phyloP scores from a whole-genome alignment of 176 grass and related monocot species.

The Themeda triandra region DNA sequence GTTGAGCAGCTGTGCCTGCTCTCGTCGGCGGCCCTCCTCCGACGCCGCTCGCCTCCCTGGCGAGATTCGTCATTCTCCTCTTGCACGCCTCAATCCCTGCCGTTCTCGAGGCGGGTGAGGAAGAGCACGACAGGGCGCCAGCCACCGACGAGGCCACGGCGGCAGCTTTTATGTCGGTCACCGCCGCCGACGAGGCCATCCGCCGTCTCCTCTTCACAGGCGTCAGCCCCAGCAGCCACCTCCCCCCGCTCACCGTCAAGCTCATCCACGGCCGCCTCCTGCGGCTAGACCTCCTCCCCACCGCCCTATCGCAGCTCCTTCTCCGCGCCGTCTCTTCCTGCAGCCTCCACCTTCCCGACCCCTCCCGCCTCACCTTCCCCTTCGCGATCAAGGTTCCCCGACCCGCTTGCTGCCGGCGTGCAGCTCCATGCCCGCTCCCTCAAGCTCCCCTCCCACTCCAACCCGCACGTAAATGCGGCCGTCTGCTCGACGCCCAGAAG shows the following conservation, averaged over 20 bases:
- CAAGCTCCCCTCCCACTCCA: slow-evolving; percentile 46
- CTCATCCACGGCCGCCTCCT: slow-evolving; percentile 53
- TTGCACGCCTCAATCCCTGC: too few relatives aligned
- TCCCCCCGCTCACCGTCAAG: slow-evolving; percentile 22
- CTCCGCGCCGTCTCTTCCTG: slow-evolving; percentile 42
- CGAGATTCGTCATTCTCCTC: too few relatives aligned
- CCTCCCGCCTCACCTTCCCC: slow-evolving; percentile 54
- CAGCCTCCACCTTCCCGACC: slow-evolving; percentile 26
- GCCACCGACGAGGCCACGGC: too few relatives aligned
- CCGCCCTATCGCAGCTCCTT: slow-evolving; percentile 6
- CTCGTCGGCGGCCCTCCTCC: too few relatives aligned
- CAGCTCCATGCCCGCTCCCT: slow-evolving; percentile 48
- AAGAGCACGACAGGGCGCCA: too few relatives aligned
- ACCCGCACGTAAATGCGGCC: slow-evolving; percentile 53
- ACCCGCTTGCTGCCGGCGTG: slow-evolving; percentile 22
- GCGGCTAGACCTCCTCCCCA: slow-evolving; percentile 42
- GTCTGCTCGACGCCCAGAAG: slow-evolving; percentile 1
- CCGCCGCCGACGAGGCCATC: background rate
- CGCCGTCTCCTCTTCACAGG: slow-evolving; percentile 2
- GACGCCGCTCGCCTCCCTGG: too few relatives aligned
- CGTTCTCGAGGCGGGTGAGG: too few relatives aligned
- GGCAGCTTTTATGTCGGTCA: background rate
- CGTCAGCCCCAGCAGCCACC: background rate
- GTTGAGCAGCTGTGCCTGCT: too few relatives aligned
- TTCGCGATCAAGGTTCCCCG: slow-evolving; percentile 49